Evolutionary conservation across 1,284 basidiomycete genomes (phyloP).

Genomic region (Moniliophthora roreri): DNA sequence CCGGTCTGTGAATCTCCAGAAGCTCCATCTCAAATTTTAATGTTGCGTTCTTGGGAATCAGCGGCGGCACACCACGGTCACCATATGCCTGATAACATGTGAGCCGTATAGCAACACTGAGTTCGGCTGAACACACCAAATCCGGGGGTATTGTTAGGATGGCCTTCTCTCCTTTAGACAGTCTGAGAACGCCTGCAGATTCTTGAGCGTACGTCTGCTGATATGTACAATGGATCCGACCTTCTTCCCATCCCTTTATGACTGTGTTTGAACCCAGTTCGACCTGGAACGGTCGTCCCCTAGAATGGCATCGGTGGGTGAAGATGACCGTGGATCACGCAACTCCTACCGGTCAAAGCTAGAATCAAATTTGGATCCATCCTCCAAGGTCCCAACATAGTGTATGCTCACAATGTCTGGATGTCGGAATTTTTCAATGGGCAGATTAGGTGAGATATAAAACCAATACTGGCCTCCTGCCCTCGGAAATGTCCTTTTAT

Average conservation of each 20-base stretch:
- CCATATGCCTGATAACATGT: constrained; percentile 46
- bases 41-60: constrained; percentile 62
- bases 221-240: constrained; percentile 29
- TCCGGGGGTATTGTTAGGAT: constrained; percentile 51
- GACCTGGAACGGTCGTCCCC: constrained; percentile 53
- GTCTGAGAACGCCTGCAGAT: constrained; percentile 51
- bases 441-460: not conserved
- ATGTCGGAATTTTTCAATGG: constrained; percentile 9
- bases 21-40: constrained; percentile 69
- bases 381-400: constrained; percentile 28
- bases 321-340: not conserved
- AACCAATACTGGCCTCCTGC: constrained; percentile 39
- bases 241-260: constrained; percentile 78
- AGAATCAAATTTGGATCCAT: constrained; percentile 25
- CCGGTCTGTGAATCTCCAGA: constrained; percentile 40
- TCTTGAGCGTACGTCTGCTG: constrained; percentile 1
- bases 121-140: constrained; percentile 33
- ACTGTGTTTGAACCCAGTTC: constrained; percentile 64
- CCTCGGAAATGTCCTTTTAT: constrained; percentile 47
- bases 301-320: constrained; percentile 20
- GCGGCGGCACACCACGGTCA: constrained; percentile 56
- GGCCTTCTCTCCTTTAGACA: constrained; percentile 68
- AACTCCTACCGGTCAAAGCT: constrained; percentile 21
- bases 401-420: constrained; percentile 44
- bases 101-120: constrained; percentile 9